Conservation (phyloP, 2,329 filamentous ascomycete genomes). For the Fusarium sp. region DNA sequence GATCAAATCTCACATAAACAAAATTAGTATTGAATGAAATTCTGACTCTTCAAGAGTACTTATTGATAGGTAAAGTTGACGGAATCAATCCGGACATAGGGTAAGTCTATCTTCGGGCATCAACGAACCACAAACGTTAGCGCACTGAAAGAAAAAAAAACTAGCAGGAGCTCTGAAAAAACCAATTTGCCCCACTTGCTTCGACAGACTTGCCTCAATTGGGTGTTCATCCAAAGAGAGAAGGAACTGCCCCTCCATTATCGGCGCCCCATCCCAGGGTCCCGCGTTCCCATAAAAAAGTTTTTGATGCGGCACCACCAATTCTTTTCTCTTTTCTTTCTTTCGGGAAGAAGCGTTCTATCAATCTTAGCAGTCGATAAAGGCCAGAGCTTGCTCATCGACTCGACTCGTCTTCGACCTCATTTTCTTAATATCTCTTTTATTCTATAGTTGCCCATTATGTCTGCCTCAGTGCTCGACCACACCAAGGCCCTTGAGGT, state of each 20-base stretch:
- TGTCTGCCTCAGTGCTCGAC: constrained; percentile 80
- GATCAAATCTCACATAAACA: background rate
- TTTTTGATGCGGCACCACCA: constrained; percentile 50
- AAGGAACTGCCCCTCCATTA: constrained; percentile 31
- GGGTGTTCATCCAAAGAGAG: constrained; percentile 2
- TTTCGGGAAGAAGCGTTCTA: constrained; percentile 66
- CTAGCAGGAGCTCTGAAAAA: background rate
- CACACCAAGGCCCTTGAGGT: constrained; percentile 80
- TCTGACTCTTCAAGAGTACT: background rate
- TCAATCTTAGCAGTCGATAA: constrained; percentile 54
- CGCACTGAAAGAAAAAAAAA: constrained; percentile 8
- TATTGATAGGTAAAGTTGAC: background rate
- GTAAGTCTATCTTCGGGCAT: background rate
- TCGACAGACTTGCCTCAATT: background rate
- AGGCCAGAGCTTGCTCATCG: constrained; percentile 48
- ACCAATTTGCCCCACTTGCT: constrained; percentile 3
- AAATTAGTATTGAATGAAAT: background rate
- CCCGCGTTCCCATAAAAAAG: constrained; percentile 55
- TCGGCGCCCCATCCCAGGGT: constrained; percentile 36
- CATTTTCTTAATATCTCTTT: constrained; percentile 45
- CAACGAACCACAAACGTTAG: constrained; percentile 14
- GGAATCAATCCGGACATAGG: background rate
- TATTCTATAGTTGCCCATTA: constrained; percentile 56
- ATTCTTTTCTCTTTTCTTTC: constrained; percentile 59
- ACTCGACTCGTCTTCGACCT: constrained; percentile 58